These are phyloP conservation scores for Corylus heterophylla DNA, from an alignment of 306 rosid species.

Conservation along the genomic window DNA sequence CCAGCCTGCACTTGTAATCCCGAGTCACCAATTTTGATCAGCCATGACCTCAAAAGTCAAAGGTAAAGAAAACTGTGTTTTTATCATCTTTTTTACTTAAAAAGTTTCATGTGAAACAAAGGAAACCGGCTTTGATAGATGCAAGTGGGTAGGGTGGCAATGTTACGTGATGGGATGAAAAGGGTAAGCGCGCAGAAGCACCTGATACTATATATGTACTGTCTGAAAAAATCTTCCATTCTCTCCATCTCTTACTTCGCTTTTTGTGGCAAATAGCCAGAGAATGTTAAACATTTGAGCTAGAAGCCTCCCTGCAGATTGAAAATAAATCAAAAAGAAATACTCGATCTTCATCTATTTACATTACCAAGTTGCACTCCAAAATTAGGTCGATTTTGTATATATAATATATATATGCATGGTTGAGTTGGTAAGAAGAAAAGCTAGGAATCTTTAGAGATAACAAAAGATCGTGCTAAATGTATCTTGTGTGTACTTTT, in stretches of 20 bases:
- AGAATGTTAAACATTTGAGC: constrained; percentile 48
- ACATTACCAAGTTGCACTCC: constrained; percentile 26
- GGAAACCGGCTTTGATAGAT: constrained; percentile 20
- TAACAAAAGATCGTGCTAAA: constrained; percentile 47
- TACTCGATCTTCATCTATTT: constrained; percentile 2
- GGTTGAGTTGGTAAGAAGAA: constrained; percentile 20
- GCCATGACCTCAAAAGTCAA: no score
- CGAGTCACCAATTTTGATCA: no score
- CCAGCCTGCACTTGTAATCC: no score
- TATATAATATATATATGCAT: no score
- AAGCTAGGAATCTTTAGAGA: constrained; percentile 63
- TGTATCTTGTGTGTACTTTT: constrained; percentile 27
- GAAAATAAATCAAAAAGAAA: neutral
- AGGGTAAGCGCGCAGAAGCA: constrained; percentile 47
- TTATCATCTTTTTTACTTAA: neutral
- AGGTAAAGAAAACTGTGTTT: neutral
- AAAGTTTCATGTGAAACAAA: neutral
- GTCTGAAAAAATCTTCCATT: constrained; percentile 46
- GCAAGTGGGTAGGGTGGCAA: constrained; percentile 54
- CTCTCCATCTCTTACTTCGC: constrained; percentile 38
- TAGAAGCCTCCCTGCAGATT: constrained; percentile 35
- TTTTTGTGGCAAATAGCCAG: constrained; percentile 55
- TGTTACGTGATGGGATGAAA: constrained; percentile 59
- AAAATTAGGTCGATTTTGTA: neutral
- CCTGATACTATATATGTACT: constrained; percentile 71